Evolutionary conservation across 2,329 filamentous ascomycete species (phyloP), one percentile per base, ranked within the genome.

Genomic region (Penicillium sp.): DNA sequence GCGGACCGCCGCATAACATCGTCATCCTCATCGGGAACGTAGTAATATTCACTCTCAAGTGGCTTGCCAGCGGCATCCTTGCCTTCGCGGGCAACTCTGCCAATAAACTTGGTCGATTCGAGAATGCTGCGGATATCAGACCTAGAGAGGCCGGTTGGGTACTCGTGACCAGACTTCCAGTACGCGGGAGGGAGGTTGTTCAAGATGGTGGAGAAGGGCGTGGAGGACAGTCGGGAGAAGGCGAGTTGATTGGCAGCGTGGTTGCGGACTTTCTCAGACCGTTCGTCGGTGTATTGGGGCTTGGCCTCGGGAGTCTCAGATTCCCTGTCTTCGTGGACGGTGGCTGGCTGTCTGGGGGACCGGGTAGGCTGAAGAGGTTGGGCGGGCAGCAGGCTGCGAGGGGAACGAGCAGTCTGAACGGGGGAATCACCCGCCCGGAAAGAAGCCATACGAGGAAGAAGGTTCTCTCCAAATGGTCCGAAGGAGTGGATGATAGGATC

Each of bases 41-140:
- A 99, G 76, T 97, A 97, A 74, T 95, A 97, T 74, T 99, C 92
- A 79, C 90, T 95, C 80, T 99, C 93, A 1, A 99, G 83, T 7
- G 88, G 79, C 78, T 97, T 94, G 65, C 94, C 94, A 0, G 94
- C 93, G 5, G 94, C 94, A 71, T 99, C 94, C 75, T 97, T 99
- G 70, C 94, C 94, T 72, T 93, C 88, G 39, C 94, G 88, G 50
- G 84, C 82, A 67, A 99, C 96, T 73, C 94, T 88, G 46, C 94
- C 94, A 61, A 97, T 87, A 70, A 91, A 96, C 9, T 83, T 75
- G 6, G 90, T 89, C 25, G 80, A 79, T 70, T 92, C 88, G 43
- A 97, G 84, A 57, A 95, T 82, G 45, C 77, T 79, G 59, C 87
- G 87, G 50, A 97, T 82, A 41, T 86, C 83, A 2, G 83, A 79